These are phyloP conservation scores for Wickerhamiella sergipiensis DNA, from an alignment of 805 yeast genomes.

Conservation along the genomic window DNA sequence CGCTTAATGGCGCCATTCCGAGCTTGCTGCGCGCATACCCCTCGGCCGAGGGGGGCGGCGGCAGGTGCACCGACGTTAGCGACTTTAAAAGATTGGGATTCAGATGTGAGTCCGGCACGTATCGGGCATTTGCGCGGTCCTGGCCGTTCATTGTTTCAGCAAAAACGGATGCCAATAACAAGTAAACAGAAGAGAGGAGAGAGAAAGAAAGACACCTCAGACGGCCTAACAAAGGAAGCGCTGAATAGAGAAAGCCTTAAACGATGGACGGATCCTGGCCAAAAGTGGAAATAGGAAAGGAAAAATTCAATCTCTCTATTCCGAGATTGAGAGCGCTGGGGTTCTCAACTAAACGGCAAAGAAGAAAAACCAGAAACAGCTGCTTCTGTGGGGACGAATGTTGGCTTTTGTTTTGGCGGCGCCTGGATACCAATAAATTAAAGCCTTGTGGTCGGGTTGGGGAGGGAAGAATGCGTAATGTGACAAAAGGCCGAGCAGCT, in stretches of 20 bases:
- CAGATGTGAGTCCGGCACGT: neutral
- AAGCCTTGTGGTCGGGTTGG: neutral
- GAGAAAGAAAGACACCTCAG: too few species aligned
- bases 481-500: neutral
- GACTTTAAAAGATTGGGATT: slow-evolving; percentile 21
- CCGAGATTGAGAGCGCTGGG: too few species aligned
- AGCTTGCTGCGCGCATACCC: neutral
- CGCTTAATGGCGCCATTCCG: neutral
- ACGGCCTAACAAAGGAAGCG: too few species aligned
- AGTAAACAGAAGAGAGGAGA: too few species aligned
- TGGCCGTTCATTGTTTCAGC: neutral
- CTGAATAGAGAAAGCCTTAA: too few species aligned
- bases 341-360: too few species aligned
- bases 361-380: too few species aligned
- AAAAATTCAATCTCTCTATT: too few species aligned
- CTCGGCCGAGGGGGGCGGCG: slow-evolving; percentile 27
- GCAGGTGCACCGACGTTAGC: slow-evolving; percentile 29
- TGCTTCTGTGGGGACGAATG: too few species aligned
- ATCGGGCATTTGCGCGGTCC: neutral
- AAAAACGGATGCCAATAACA: too few species aligned
- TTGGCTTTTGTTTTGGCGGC: neutral
- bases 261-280: too few species aligned
- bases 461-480: neutral
- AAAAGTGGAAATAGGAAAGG: too few species aligned
- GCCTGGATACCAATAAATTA: neutral